These are phyloP conservation scores for Microsporum canis DNA, from an alignment of 2,329 filamentous ascomycete species.

Conservation along the genomic window DNA sequence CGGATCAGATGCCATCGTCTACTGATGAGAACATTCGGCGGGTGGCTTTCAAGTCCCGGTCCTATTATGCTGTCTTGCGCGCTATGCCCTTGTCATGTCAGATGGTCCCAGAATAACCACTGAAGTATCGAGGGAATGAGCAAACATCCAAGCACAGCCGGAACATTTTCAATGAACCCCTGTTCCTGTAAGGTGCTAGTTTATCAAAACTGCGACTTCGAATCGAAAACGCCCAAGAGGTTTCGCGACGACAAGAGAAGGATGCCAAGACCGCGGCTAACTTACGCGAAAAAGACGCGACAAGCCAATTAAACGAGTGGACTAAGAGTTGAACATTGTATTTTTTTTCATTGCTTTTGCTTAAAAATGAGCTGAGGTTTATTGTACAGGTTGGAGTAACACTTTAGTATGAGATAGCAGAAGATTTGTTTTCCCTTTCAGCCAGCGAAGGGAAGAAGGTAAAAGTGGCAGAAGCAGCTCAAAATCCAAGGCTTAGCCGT, in stretches of 20 bases:
- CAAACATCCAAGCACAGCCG: neutral
- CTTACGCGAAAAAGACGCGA: neutral
- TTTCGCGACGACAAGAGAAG: neutral
- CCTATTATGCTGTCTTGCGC: neutral
- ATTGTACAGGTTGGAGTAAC: neutral
- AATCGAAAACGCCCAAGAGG: neutral
- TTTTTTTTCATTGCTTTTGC: neutral
- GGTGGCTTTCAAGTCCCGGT: neutral
- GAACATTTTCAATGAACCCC: neutral
- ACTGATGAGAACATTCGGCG: neutral
- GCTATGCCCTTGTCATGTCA: neutral
- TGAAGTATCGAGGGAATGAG: neutral
- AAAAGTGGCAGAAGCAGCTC: neutral
- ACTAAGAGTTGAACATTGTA: neutral
- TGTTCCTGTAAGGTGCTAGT: neutral
- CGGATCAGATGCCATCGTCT: neutral
- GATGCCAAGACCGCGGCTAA: neutral
- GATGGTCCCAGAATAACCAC: neutral
- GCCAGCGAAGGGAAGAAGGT: neutral
- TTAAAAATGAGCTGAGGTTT: neutral
- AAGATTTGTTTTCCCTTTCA: neutral
- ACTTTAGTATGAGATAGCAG: neutral
- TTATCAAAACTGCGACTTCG: neutral
- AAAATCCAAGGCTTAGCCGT: constrained; percentile 47
- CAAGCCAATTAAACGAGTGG: neutral